Conservation (phyloP, 1,284 basidiomycete species). For the Tilletiopsis washingtonensis region DNA sequence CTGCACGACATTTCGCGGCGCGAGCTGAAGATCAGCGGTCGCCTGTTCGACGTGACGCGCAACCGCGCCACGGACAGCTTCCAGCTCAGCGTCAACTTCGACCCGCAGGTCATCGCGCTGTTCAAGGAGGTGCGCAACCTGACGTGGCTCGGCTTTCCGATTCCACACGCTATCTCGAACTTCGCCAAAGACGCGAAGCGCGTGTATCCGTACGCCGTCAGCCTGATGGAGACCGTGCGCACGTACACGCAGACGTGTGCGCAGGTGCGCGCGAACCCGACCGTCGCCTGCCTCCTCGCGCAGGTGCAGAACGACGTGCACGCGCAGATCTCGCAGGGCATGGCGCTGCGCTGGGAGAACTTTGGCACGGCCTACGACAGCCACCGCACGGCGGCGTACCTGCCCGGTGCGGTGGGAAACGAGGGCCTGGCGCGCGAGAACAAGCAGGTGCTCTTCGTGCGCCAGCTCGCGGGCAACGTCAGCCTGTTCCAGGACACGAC, state of each 20-base stretch:
- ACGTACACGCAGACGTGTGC: conserved; percentile 92
- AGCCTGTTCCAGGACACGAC: conserved; percentile 76
- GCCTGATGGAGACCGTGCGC: conserved; percentile 89
- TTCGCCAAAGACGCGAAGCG: conserved; percentile 97
- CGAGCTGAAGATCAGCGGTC: conserved; percentile 81
- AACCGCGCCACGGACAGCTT: conserved; percentile 57
- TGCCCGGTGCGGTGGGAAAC: conserved; percentile 21
- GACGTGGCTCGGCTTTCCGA: conserved; percentile 88
- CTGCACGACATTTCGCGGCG: conserved; percentile 79
- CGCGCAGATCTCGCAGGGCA: conserved; percentile 46
- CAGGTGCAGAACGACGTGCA: conserved; percentile 35
- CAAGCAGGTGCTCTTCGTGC: conserved; percentile 84
- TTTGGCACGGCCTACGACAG: conserved; percentile 53
- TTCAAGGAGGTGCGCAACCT: conserved; percentile 97
- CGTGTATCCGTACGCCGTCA: conserved; percentile 92
- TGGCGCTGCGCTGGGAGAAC: conserved; percentile 92
- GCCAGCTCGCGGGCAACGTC: conserved; percentile 86
- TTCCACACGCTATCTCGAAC: conserved; percentile 87
- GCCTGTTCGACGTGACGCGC: conserved; percentile 90
- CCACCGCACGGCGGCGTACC: conserved; percentile 55
- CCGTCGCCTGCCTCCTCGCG: conserved; percentile 69
- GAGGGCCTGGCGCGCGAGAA: conserved; percentile 57
- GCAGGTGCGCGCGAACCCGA: conserved; percentile 70
- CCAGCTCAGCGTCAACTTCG: conserved; percentile 90
- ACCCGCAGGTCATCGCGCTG: conserved; percentile 91